Base-by-base conservation (phyloP, 192 early-diverging fungal genomes). In the Haplosporangium gracile region DNA sequence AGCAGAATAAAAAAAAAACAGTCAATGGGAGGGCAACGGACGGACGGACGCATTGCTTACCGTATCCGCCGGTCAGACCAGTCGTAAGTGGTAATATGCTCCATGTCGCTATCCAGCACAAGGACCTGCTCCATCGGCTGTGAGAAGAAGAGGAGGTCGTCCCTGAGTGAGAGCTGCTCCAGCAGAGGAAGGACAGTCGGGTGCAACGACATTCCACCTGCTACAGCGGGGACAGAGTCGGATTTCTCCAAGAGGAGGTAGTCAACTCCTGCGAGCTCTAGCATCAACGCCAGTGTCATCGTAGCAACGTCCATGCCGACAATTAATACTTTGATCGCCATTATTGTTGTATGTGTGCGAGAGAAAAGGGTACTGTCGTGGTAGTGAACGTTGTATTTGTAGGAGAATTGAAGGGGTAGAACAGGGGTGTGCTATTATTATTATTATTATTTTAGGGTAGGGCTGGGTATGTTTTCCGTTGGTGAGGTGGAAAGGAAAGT, bases 221-320 rank as follows among this genome's bases (percentile, higher is more conserved):
- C 84, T 39, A 70, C 60, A 45, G 77, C 75, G 38, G 84, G 84
- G 26, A 86, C 75, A 16, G 84, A 81, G 60, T 80, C 84, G 7
- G 60, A 60, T 34, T 40, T 40, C 53, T 89, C 88, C 0, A 89
- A 70, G 2, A 89, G 53, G 24, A 86, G 26, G 34, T 89, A 89
- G 78, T 89, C 83, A 32, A 89, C 77, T 34, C 84, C 79, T 13
- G 88, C 88, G 29, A 80, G 83, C 70, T 85, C 88, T 5, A 89
- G 72, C 9, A 82, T 51, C 38, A 86, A 32, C 16, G 88, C 83
- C 20, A 89, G 51, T 9, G 83, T 86, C 26, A 85, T 74, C n/a
- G 83, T 85, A 36, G 83, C 74, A 24, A 89, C 72, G 72, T 85
- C 83, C 29, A 80, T 75, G 63, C 88, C 88, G 7, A 83, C 83